phyloP scores from a whole-genome alignment of 768 basidiomycete genomes.

The Mycena sanguinolenta region DNA sequence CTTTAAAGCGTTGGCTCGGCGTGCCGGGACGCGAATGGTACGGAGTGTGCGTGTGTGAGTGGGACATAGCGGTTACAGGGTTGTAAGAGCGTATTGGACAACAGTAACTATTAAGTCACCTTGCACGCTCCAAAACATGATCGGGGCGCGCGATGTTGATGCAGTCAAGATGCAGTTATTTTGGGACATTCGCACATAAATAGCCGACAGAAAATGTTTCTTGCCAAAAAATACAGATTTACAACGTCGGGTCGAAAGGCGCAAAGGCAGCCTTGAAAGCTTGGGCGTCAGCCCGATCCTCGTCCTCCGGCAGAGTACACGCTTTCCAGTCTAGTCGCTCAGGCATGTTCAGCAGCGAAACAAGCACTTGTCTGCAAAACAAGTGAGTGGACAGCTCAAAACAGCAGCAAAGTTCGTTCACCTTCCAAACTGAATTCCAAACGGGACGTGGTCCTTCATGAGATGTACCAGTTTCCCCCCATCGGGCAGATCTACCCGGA shows the following conservation, averaged over 20 bases:
- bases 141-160: not conserved
- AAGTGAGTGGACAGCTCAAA: conserved; percentile 4
- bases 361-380: conserved; percentile 78
- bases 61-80: conserved; percentile 28
- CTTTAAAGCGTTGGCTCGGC: conserved; percentile 54
- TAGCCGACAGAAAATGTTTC: conserved; percentile 2
- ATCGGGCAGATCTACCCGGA: conserved; percentile 90
- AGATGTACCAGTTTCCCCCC: conserved; percentile 90
- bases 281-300: conserved; percentile 86
- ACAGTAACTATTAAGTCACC: not conserved
- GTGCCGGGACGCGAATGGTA: conserved; percentile 52
- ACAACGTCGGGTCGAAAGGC: conserved; percentile 71
- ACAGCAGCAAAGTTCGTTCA: conserved; percentile 51
- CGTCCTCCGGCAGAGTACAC: conserved; percentile 85
- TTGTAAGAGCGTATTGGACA: conserved; percentile 12
- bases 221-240: conserved; percentile 9
- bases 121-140: too few species aligned
- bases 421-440: conserved; percentile 96
- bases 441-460: conserved; percentile 81
- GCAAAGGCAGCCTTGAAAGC: conserved; percentile 89
- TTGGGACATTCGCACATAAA: not conserved
- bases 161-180: conserved; percentile 17
- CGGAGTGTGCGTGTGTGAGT: conserved; percentile 12
- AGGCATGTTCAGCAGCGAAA: conserved; percentile 78
- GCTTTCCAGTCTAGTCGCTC: conserved; percentile 94